A percentile compares a stretch with the other conserved stretches of the same genome.
Conservation (phyloP, 2,329 filamentous ascomycete species). For the Exophiala calicioides region DNA sequence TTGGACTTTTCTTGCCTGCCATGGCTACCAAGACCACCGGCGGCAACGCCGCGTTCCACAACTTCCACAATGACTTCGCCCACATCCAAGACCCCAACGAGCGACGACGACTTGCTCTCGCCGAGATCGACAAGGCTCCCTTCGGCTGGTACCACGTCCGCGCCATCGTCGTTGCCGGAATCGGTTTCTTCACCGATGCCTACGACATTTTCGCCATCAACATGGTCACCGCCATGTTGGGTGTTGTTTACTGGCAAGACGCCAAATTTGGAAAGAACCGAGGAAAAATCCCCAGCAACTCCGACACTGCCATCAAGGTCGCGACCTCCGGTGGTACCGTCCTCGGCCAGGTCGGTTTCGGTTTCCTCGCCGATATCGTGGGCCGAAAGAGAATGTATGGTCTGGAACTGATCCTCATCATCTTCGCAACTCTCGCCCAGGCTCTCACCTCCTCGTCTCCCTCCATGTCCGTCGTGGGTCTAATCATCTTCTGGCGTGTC, state of each 20-base stretch:
- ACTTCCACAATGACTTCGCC: slow-evolving; percentile 74
- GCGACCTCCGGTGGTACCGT: slow-evolving; percentile 82
- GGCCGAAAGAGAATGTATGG: slow-evolving; percentile 85
- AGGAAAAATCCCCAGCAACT: slow-evolving; percentile 61
- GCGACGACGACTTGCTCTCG: slow-evolving; percentile 74
- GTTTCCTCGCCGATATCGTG: slow-evolving; percentile 73
- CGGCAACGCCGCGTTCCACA: slow-evolving; percentile 63
- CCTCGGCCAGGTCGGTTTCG: slow-evolving; percentile 78
- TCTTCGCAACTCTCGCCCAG: slow-evolving; percentile 74
- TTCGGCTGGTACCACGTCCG: slow-evolving; percentile 73
- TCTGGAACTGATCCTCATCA: slow-evolving; percentile 76
- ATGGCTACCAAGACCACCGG: slow-evolving; percentile 27
- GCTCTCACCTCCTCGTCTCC: slow-evolving; percentile 65
- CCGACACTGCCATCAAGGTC: slow-evolving; percentile 82
- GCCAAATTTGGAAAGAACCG: slow-evolving; percentile 42
- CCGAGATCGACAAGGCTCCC: slow-evolving; percentile 53
- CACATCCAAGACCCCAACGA: slow-evolving; percentile 70
- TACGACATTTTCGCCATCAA: slow-evolving; percentile 81
- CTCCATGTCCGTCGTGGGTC: slow-evolving; percentile 56
- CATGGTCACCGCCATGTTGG: slow-evolving; percentile 72
- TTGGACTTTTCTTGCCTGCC: not conserved
- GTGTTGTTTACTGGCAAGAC: slow-evolving; percentile 72
- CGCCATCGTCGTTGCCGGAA: slow-evolving; percentile 74
- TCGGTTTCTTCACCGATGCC: slow-evolving; percentile 86
- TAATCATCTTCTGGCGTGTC: slow-evolving; percentile 77